Base-by-base conservation (phyloP, 2,329 filamentous ascomycete genomes). In the Pleoardoris graminearum region DNA sequence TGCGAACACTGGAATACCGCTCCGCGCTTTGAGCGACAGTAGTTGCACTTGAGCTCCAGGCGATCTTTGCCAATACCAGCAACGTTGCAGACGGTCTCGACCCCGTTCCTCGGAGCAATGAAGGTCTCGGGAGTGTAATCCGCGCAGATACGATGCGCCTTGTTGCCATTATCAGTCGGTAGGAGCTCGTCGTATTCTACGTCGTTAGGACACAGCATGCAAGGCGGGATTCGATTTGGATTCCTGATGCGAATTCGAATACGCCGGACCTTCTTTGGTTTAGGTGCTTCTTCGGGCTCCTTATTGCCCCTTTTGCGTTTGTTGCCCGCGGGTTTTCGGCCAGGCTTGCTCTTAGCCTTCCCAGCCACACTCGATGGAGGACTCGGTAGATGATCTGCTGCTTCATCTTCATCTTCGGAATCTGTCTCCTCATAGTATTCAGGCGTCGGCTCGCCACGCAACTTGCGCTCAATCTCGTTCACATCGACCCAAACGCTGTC, bases 401-500 rank as follows among this genome's bases (percentile, higher is more conserved):
- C 81, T 2, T 86, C 83, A 8, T 83, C 80, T 0, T 84, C 81
- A 21, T 81, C 81, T 17, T 89, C 85, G 11, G 89, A 86, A 32
- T 90, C 87, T 0, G 87, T 89, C 62, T 91, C 87, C 68, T 92
- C 89, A 62, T 89, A 90, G 62, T 91, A 90, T 4, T 90, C 90
- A 52, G 90, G 87, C 3, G 85, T 87, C 3, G 83, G 80, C 70
- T 97, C 92, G 37, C 94, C 94, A 46, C 92, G 85, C 41, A 97
- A 77, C 72, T 95, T 97, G 55, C 94, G 90, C 75, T 99, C 91
- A 51, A 99, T 95, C 66, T 97, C 94, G 53, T 90, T 87, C 3
- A 97, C 91, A 68, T 99, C 92, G 48, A 99, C 91, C 92, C 95
- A 99, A 3, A 99, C 94, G 66, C 93, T 97, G 77, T 99, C 94